These are phyloP conservation scores for Dissophora ornata DNA, from an alignment of 192 early-diverging fungal genomes.

Conservation along the genomic window DNA sequence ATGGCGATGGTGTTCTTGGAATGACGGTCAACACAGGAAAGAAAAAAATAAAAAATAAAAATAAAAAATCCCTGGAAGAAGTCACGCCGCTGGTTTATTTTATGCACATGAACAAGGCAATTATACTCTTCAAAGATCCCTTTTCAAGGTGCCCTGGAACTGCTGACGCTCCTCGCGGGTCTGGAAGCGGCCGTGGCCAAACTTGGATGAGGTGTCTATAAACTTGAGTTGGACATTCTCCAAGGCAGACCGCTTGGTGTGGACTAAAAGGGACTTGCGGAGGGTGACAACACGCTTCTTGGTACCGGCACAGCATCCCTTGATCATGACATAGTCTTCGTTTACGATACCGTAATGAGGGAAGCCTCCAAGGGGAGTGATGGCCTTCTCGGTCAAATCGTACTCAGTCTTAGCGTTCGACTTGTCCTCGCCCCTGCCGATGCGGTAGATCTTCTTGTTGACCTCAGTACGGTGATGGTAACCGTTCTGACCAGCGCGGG, in stretches of 20 bases:
- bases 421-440: constrained; percentile 88
- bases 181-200: constrained; percentile 99
- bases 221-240: constrained; percentile 98
- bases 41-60: not conserved
- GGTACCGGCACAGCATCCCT: constrained; percentile 96
- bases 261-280: constrained; percentile 96
- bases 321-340: constrained; percentile 98
- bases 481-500: constrained; percentile 99
- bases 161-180: constrained; percentile 94
- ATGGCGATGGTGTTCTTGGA: too few species aligned
- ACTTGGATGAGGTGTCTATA: constrained; percentile 99
- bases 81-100: constrained; percentile 4
- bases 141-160: constrained; percentile 93
- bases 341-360: constrained; percentile 99
- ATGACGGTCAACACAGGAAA: too few species aligned
- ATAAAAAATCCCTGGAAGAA: not conserved
- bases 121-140: constrained; percentile 67
- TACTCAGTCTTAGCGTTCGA: constrained; percentile 93
- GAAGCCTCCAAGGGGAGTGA: constrained; percentile 99
- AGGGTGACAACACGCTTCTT: constrained; percentile 97
- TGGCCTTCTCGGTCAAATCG: constrained; percentile 94
- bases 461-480: constrained; percentile 99
- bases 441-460: constrained; percentile 99
- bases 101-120: not conserved
- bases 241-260: constrained; percentile 96